These are phyloP conservation scores for Quercus lobata DNA, from an alignment of 331 rosid genomes.

Conservation along the genomic window DNA sequence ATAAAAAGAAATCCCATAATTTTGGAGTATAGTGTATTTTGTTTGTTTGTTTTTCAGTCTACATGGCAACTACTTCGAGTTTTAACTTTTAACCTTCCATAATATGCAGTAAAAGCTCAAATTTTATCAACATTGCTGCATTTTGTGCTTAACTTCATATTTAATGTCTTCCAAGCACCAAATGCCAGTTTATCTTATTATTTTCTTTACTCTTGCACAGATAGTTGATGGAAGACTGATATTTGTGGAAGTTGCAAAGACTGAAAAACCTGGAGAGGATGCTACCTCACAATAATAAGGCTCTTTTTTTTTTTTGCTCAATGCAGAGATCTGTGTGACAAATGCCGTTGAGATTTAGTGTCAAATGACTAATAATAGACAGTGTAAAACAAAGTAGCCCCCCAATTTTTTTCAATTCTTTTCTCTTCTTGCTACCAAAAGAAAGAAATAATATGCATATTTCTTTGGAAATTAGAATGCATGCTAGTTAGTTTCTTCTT, in stretches of 20 bases:
- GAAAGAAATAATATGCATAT: not conserved
- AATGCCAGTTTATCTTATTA: not conserved
- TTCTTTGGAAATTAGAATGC: not conserved
- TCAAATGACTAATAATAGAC: not conserved
- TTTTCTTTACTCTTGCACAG: constrained; percentile 31
- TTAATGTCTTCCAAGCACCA: not conserved
- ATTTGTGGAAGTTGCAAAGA: constrained; percentile 64
- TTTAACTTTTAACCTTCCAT: not conserved
- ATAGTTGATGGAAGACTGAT: constrained; percentile 68
- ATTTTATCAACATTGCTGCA: not conserved
- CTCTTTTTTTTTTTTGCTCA: not conserved
- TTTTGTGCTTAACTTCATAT: not conserved
- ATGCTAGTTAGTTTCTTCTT: too few relatives aligned
- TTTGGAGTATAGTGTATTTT: too few relatives aligned
- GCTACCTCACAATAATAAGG: constrained; percentile 1
- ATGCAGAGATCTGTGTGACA: not conserved
- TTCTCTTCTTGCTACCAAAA: too few relatives aligned
- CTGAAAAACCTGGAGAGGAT: not conserved
- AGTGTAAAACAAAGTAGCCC: not conserved
- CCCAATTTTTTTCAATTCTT: not conserved
- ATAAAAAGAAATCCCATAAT: too few relatives aligned
- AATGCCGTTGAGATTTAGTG: not conserved
- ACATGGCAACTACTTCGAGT: not conserved
- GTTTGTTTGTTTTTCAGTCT: not conserved
- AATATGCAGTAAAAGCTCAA: not conserved